A percentile compares a stretch with the other conserved stretches of the same genome.
Evolutionary conservation across 306 rosid genomes (phyloP).

Genomic region (Cicer cuneatum): DNA sequence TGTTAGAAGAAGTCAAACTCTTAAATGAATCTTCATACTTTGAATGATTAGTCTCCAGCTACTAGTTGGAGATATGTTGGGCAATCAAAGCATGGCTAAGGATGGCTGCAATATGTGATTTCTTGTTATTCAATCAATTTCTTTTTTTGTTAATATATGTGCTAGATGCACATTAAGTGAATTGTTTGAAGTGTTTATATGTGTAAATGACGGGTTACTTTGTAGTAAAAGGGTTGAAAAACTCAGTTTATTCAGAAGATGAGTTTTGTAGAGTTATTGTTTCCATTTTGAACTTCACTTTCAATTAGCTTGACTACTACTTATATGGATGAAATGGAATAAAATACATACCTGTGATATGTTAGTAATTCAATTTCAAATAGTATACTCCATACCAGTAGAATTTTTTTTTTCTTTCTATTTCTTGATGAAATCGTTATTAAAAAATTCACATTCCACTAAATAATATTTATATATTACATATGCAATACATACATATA

Average conservation of each 20-base stretch:
- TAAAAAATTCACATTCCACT: too few species aligned
- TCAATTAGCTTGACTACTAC: not conserved
- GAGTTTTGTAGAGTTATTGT: slow-evolving; percentile 11
- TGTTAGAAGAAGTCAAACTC: too few species aligned
- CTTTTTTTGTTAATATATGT: slow-evolving; percentile 19
- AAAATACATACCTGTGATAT: not conserved
- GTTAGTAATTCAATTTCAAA: not conserved
- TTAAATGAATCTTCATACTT: too few species aligned
- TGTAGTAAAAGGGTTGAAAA: slow-evolving; percentile 11
- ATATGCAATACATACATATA: too few species aligned
- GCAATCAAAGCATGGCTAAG: slow-evolving; percentile 2
- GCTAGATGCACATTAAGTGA: slow-evolving; percentile 35
- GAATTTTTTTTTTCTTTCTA: not conserved
- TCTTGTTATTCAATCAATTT: slow-evolving; percentile 35
- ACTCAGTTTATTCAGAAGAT: slow-evolving; percentile 32
- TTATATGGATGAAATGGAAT: not conserved
- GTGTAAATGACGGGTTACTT: slow-evolving; percentile 25
- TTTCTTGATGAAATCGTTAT: not conserved
- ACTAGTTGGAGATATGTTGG: too few species aligned
- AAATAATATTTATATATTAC: too few species aligned
- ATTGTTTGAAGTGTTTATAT: slow-evolving; percentile 38
- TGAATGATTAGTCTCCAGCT: too few species aligned
- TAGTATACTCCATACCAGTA: not conserved
- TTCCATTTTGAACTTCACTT: slow-evolving; percentile 20
- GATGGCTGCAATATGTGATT: slow-evolving; percentile 29